Percentiles rank a stretch among this genome's conserved stretches.
These are phyloP conservation scores for Leucocoprinus leucothites DNA, from an alignment of 768 basidiomycete species.

Conservation along the genomic window DNA sequence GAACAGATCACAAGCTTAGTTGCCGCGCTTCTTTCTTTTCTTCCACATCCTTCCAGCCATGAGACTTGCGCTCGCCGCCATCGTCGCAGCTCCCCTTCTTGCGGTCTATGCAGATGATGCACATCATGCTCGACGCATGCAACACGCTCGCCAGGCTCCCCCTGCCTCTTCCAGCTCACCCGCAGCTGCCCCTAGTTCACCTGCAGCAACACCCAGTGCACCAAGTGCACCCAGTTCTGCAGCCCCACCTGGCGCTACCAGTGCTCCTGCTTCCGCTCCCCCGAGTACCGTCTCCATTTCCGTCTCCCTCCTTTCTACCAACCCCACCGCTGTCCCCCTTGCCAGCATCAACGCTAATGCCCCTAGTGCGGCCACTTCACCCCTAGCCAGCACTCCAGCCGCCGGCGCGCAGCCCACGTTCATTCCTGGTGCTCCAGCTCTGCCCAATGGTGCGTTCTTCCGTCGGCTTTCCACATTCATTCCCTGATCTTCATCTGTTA, in stretches of 20 bases:
- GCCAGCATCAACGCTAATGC: conserved; percentile 43
- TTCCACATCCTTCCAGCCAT: conserved; percentile 15
- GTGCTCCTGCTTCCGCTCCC: conserved; percentile 11
- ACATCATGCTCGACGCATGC: conserved; percentile 20
- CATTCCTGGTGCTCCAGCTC: conserved; percentile 54
- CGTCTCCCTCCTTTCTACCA: conserved; percentile 45
- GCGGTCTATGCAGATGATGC: conserved; percentile 29
- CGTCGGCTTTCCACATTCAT: neutral
- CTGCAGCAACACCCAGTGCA: neutral
- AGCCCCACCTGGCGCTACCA: neutral
- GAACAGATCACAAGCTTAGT: neutral
- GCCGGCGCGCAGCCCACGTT: conserved; percentile 50
- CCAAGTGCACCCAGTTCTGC: conserved; percentile 11
- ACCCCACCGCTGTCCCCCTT: conserved; percentile 62
- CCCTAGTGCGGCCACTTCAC: conserved; percentile 37
- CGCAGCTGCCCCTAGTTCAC: too few species aligned
- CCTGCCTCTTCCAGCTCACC: conserved; percentile 9
- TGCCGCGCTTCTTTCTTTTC: conserved; percentile 15
- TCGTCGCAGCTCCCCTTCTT: conserved; percentile 36
- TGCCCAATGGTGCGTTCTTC: conserved; percentile 46
- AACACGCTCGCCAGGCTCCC: conserved; percentile 27
- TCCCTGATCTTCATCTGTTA: conserved; percentile 1
- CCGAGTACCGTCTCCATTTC: conserved; percentile 21
- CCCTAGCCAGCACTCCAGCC: conserved; percentile 43
- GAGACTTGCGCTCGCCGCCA: conserved; percentile 24